phyloP scores from a whole-genome alignment of 2,329 filamentous ascomycete genomes.

The Xylaria sp. region DNA sequence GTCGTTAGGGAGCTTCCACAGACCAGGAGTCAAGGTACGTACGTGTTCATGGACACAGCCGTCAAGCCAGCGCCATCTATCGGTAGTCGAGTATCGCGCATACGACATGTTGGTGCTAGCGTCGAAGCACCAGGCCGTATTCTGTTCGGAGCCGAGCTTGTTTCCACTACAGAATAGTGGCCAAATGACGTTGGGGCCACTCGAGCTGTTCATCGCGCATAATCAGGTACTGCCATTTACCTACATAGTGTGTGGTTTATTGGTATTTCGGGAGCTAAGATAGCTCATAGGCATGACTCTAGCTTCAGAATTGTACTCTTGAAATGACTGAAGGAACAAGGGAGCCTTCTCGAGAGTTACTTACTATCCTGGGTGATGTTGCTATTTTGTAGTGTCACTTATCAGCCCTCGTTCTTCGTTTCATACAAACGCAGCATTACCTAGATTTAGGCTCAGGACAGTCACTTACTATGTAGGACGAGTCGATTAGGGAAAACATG shows the following conservation, averaged over 20 bases:
- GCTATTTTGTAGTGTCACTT: slow-evolving; percentile 41
- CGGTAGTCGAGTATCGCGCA: slow-evolving; percentile 52
- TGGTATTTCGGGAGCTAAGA: no score
- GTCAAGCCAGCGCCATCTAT: slow-evolving; percentile 55
- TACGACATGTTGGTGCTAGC: slow-evolving; percentile 56
- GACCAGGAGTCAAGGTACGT: slow-evolving; percentile 37
- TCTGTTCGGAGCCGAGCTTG: slow-evolving; percentile 50
- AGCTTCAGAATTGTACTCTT: neutral
- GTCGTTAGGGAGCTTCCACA: slow-evolving; percentile 24
- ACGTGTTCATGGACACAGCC: slow-evolving; percentile 57
- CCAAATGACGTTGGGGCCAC: slow-evolving; percentile 54
- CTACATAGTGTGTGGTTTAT: no score
- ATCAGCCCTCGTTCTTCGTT: slow-evolving; percentile 9
- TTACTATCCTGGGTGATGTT: slow-evolving; percentile 54
- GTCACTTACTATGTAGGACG: slow-evolving; percentile 51
- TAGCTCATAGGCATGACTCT: neutral
- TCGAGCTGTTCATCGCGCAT: slow-evolving; percentile 26
- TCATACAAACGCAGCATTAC: neutral
- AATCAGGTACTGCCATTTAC: slow-evolving; percentile 7
- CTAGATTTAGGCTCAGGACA: neutral
- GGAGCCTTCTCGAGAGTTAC: neutral
- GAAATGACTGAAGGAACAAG: neutral
- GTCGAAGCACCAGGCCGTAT: slow-evolving; percentile 54
- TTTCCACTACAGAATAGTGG: slow-evolving; percentile 53
- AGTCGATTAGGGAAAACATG: slow-evolving; percentile 57